phyloP scores from a whole-genome alignment of 345 rosid genomes.

The Rhodamnia rubescens region DNA sequence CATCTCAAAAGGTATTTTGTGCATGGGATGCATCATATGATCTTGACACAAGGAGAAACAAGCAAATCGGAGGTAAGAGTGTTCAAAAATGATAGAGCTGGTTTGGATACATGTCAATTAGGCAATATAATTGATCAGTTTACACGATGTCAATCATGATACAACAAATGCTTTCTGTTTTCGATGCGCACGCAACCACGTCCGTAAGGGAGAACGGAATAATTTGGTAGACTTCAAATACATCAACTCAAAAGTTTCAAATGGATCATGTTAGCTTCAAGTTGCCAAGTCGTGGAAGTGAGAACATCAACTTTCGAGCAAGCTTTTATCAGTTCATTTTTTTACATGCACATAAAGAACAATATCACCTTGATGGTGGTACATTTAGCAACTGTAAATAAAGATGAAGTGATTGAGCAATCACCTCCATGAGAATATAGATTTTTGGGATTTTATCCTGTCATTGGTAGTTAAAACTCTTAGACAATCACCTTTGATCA shows the following conservation, averaged over 20 bases:
- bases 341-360: background rate
- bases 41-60: background rate
- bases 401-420: background rate
- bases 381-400: background rate
- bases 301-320: background rate
- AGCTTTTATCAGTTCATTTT: background rate
- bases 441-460: background rate
- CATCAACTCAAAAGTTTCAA: background rate
- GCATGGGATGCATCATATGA: background rate
- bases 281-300: background rate
- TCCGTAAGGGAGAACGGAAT: no score
- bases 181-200: no score
- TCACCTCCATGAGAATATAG: background rate
- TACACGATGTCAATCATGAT: background rate
- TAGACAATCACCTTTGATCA: background rate
- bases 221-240: background rate
- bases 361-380: background rate
- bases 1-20: background rate
- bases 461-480: background rate
- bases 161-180: background rate
- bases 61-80: background rate
- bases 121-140: background rate
- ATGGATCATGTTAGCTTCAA: background rate
- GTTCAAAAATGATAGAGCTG: background rate
- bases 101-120: background rate